These are phyloP conservation scores for Biscogniauxia sp. DNA, from an alignment of 2,329 filamentous ascomycete species.

Conservation along the genomic window DNA sequence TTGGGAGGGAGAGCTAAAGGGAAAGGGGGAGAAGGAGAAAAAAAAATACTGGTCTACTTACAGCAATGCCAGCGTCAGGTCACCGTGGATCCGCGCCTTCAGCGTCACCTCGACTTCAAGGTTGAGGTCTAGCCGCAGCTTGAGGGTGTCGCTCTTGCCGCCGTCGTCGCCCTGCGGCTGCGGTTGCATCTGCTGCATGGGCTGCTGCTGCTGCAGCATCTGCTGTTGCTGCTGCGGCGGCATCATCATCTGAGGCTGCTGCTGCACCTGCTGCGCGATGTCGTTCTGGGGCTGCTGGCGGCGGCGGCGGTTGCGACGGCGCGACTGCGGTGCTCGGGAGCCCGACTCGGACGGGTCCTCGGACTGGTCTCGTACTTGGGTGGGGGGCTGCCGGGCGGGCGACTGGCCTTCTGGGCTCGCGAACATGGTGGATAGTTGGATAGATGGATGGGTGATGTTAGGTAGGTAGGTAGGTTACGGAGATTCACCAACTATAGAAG, in stretches of 20 bases:
- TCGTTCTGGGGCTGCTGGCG: constrained; percentile 5
- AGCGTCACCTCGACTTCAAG: constrained; percentile 81
- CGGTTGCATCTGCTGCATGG: constrained; percentile 15
- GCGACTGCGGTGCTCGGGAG: constrained; percentile 16
- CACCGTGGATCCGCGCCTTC: constrained; percentile 81
- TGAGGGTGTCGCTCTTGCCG: constrained; percentile 60
- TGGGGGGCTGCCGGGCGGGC: constrained; percentile 3
- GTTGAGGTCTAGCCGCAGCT: constrained; percentile 73
- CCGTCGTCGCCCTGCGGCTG: constrained; percentile 26
- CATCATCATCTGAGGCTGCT: constrained; percentile 6
- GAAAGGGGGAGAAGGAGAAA: neutral
- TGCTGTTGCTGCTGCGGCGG: constrained; percentile 12
- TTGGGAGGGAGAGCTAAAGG: too few relatives aligned
- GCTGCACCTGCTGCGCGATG: constrained; percentile 13
- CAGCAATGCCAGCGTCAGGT: constrained; percentile 71
- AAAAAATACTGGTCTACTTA: constrained; percentile 34
- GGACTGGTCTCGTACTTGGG: constrained; percentile 13
- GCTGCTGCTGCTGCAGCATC: constrained; percentile 20
- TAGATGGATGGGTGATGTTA: neutral
- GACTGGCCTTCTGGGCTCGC: constrained; percentile 18
- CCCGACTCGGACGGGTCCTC: constrained; percentile 11
- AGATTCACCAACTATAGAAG: neutral
- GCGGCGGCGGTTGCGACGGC: constrained; percentile 18
- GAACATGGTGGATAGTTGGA: constrained; percentile 9
- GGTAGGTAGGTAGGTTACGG: neutral